These are phyloP conservation scores for Daldinia sp. DNA, from an alignment of 2,329 filamentous ascomycete species.

Conservation along the genomic window DNA sequence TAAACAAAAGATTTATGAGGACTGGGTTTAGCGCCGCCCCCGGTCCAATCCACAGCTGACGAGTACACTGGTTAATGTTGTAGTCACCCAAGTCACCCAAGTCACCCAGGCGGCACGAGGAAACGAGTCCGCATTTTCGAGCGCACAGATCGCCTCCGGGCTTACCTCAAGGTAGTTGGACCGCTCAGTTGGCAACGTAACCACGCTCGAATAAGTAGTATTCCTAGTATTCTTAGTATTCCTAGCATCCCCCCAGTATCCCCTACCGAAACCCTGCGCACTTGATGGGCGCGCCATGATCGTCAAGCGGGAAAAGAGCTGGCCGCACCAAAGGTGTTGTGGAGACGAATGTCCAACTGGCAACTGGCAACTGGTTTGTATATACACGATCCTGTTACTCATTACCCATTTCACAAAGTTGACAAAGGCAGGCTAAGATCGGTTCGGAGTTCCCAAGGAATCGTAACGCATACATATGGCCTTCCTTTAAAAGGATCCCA, in stretches of 20 bases:
- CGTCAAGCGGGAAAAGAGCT: conserved; percentile 27
- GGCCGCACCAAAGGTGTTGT: conserved; percentile 12
- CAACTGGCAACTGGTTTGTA: conserved; percentile 1
- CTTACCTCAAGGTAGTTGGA: conserved; percentile 28
- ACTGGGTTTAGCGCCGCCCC: conserved; percentile 34
- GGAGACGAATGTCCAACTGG: conserved; percentile 19
- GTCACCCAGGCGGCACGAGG: conserved; percentile 27
- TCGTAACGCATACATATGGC: conserved; percentile 13
- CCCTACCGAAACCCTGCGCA: conserved; percentile 28
- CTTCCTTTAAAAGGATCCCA: conserved; percentile 11
- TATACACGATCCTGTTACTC: conserved; percentile 18
- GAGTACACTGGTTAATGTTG: conserved; percentile 5
- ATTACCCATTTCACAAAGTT: conserved; percentile 15
- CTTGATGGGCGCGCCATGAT: conserved; percentile 28
- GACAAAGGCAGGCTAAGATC: conserved; percentile 17
- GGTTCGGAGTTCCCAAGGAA: conserved; percentile 24
- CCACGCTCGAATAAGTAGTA: conserved; percentile 32
- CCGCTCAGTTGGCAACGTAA: conserved; percentile 35
- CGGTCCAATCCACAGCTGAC: conserved; percentile 28
- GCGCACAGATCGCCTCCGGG: conserved; percentile 35
- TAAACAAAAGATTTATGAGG: conserved; percentile 15
- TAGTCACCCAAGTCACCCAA: conserved; percentile 1
- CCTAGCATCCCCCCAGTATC: no score
- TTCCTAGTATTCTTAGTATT: conserved; percentile 1
- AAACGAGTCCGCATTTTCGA: conserved; percentile 29